Evolutionary conservation across 2,329 filamentous ascomycete species (phyloP).

Genomic region (Xylaria hypoxylon): DNA sequence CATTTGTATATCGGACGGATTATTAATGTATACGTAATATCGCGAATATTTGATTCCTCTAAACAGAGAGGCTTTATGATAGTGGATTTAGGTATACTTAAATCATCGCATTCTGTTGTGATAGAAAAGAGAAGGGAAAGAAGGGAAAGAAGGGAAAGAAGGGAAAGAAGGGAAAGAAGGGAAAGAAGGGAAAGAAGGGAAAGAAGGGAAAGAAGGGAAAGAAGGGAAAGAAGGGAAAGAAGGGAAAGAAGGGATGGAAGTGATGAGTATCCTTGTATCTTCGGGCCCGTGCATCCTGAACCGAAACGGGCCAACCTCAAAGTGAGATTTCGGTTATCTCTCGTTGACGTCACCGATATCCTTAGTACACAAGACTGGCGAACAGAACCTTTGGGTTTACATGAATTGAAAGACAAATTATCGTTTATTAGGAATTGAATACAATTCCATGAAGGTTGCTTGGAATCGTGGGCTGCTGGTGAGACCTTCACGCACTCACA

Average conservation of each 20-base stretch:
- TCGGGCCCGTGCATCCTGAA: background rate
- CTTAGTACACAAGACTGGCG: background rate
- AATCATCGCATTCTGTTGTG: too few relatives aligned
- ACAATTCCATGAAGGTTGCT: slow-evolving; percentile 3
- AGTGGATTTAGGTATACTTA: too few relatives aligned
- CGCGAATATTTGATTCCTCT: too few relatives aligned
- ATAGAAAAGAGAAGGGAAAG: background rate
- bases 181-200: background rate
- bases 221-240: background rate
- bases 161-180: background rate
- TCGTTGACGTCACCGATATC: slow-evolving; percentile 21
- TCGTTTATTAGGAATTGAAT: background rate
- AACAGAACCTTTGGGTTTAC: background rate
- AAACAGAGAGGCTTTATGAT: too few relatives aligned
- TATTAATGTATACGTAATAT: too few relatives aligned
- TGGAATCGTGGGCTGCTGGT: slow-evolving; percentile 7
- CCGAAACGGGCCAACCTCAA: background rate
- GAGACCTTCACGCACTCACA: slow-evolving; percentile 1
- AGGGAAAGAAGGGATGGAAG: background rate
- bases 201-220: background rate
- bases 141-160: background rate
- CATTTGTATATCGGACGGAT: too few relatives aligned
- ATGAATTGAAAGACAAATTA: background rate
- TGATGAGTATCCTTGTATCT: background rate
- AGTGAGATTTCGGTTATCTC: background rate